phyloP scores from a whole-genome alignment of 2,329 filamentous ascomycete genomes.

The Trichoderma guizhouense region DNA sequence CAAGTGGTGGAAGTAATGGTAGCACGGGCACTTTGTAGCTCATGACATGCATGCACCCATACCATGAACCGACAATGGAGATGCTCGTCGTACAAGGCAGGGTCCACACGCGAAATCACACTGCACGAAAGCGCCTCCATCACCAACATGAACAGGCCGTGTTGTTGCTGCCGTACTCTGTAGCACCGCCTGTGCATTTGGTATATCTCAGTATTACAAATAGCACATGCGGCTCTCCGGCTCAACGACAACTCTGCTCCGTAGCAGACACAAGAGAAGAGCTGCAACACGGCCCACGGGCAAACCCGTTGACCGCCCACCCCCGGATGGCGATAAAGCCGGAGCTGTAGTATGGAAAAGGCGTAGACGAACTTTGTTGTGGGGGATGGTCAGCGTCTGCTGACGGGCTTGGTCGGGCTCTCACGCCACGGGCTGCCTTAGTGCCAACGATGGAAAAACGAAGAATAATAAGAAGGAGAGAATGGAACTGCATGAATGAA shows the following conservation, averaged over 20 bases:
- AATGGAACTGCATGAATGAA: background rate
- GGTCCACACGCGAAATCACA: background rate
- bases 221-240: background rate
- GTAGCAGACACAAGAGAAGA: background rate
- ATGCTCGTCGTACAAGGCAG: background rate
- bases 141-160: background rate
- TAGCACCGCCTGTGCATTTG: background rate
- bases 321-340: background rate
- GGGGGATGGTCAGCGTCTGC: constrained; percentile 8
- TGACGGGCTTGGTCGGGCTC: constrained; percentile 7
- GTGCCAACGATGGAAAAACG: background rate
- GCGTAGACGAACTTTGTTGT: background rate
- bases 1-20: background rate
- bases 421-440: constrained; percentile 8
- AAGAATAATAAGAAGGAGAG: background rate
- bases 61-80: background rate
- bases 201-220: background rate
- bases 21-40: background rate
- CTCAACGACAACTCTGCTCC: background rate
- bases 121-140: background rate
- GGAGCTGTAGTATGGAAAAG: background rate
- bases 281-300: background rate
- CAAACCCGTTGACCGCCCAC: constrained; percentile 7
- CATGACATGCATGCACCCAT: background rate
- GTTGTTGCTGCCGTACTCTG: background rate